Evolutionary conservation across 2,329 filamentous ascomycete genomes (phyloP).

Genomic region (Coniochaeta prunicola): DNA sequence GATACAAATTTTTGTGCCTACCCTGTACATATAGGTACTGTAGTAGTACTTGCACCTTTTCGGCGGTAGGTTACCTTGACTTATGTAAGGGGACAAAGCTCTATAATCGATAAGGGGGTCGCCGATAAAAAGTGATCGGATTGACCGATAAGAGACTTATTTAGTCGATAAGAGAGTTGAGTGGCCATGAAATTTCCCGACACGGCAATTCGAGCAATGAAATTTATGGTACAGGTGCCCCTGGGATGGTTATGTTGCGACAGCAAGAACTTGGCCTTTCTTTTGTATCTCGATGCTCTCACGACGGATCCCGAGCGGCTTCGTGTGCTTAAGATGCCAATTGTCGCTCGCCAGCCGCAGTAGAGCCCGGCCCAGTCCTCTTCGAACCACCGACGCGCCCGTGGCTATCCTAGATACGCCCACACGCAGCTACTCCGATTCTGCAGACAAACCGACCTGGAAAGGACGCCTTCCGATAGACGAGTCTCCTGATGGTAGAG

Average conservation of each 20-base stretch:
- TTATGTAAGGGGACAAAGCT: too few relatives aligned
- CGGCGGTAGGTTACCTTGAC: too few relatives aligned
- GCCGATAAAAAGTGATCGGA: too few relatives aligned
- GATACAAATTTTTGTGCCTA: too few relatives aligned
- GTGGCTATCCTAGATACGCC: background rate
- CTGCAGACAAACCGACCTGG: background rate
- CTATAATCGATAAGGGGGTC: too few relatives aligned
- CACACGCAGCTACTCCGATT: background rate
- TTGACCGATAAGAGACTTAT: background rate
- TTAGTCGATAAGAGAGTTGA: background rate
- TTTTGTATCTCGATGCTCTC: conserved; percentile 22
- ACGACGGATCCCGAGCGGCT: conserved; percentile 20
- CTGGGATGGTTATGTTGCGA: background rate
- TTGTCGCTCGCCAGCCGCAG: conserved; percentile 21
- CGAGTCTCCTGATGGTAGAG: background rate
- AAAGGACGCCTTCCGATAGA: background rate
- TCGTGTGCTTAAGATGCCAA: conserved; percentile 31
- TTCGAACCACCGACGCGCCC: background rate
- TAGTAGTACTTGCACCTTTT: too few relatives aligned
- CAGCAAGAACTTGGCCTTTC: background rate
- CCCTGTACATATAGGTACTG: too few relatives aligned
- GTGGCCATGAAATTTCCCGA: background rate
- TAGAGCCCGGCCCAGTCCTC: background rate
- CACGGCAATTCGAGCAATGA: background rate
- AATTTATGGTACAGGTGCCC: background rate